Percentiles rank a stretch among this genome's conserved stretches.
These are phyloP conservation scores for Ceratocystis papillata DNA, from an alignment of 2,329 filamentous ascomycete genomes.

Conservation along the genomic window DNA sequence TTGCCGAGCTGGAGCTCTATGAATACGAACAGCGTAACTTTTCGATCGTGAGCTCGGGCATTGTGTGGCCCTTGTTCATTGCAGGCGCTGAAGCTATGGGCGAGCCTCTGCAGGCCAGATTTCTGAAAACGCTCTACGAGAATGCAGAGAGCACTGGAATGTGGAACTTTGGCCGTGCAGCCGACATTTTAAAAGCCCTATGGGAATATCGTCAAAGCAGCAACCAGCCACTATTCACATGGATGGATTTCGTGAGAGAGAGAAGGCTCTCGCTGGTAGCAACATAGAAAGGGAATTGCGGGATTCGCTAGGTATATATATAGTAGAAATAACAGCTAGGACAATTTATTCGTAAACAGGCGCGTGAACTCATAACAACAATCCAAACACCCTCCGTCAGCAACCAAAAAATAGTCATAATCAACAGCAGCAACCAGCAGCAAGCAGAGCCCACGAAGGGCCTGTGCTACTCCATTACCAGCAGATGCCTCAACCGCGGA, in stretches of 20 bases:
- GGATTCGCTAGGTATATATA: no score
- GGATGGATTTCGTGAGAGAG: constrained; percentile 20
- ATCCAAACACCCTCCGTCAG: not conserved
- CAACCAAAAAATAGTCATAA: no score
- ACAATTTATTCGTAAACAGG: not conserved
- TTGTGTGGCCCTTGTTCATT: constrained; percentile 23
- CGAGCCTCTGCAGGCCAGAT: constrained; percentile 12
- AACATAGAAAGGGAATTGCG: not conserved
- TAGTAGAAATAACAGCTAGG: not conserved
- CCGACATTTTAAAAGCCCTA: not conserved
- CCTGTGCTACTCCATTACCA: not conserved
- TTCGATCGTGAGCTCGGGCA: constrained; percentile 18
- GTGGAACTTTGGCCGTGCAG: constrained; percentile 20
- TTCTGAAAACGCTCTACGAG: constrained; percentile 10
- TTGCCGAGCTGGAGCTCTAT: constrained; percentile 18
- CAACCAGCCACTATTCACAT: constrained; percentile 9
- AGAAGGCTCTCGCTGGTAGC: constrained; percentile 8
- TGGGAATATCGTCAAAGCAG: constrained; percentile 11
- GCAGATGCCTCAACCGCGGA: constrained; percentile 21
- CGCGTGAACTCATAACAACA: not conserved
- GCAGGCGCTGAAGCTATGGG: constrained; percentile 24
- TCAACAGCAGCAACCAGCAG: no score
- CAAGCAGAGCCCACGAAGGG: no score
- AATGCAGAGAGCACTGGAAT: constrained; percentile 21
- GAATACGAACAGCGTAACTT: constrained; percentile 20